These are phyloP conservation scores for Epichloe baconii DNA, from an alignment of 2,329 filamentous ascomycete genomes.

Conservation along the genomic window DNA sequence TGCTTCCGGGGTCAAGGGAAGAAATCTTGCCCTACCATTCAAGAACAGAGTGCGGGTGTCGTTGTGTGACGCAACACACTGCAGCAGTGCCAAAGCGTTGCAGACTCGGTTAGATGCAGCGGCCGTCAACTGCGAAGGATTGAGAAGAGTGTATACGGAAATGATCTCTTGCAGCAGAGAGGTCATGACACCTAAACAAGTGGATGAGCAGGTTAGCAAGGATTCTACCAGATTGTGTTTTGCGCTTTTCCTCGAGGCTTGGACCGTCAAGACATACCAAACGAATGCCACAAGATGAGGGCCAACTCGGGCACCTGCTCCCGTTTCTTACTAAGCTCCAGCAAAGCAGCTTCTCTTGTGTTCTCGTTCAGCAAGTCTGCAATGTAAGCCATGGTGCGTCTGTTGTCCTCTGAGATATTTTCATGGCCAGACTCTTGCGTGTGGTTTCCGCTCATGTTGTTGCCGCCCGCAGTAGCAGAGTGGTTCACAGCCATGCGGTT, in stretches of 20 bases:
- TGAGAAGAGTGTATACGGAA: slow-evolving; percentile 91
- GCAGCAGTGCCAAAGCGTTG: slow-evolving; percentile 87
- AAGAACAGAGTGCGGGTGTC: slow-evolving; percentile 90
- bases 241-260: background rate
- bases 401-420: slow-evolving; percentile 75
- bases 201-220: background rate
- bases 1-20: background rate
- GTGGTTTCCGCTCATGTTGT: slow-evolving; percentile 31
- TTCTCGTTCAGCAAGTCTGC: slow-evolving; percentile 79
- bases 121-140: slow-evolving; percentile 90
- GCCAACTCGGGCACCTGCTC: slow-evolving; percentile 96
- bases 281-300: slow-evolving; percentile 95
- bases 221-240: background rate
- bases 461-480: slow-evolving; percentile 34
- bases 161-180: slow-evolving; percentile 96
- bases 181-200: slow-evolving; percentile 76
- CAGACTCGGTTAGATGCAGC: slow-evolving; percentile 96
- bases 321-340: slow-evolving; percentile 96
- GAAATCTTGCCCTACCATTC: slow-evolving; percentile 49
- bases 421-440: slow-evolving; percentile 46
- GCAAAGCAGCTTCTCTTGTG: slow-evolving; percentile 76
- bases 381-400: slow-evolving; percentile 84
- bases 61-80: slow-evolving; percentile 95
- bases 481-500: slow-evolving; percentile 58
- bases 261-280: slow-evolving; percentile 48